A percentile compares a stretch with the other conserved stretches of the same genome.
Evolutionary conservation across 257 asterid species (phyloP).

Genomic region (Eucommia ulmoides): DNA sequence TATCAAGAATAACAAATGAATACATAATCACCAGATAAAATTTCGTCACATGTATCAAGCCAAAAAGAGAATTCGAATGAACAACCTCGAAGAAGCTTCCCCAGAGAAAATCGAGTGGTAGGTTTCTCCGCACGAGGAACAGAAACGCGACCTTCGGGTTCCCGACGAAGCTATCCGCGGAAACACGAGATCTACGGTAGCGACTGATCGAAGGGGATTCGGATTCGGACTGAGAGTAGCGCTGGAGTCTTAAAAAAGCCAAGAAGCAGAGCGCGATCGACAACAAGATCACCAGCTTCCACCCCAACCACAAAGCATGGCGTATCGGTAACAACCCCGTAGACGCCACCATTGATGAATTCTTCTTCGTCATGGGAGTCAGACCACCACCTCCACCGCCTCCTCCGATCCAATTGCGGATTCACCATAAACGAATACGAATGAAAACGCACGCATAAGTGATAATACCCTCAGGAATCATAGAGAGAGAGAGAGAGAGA

Average conservation of each 20-base stretch:
- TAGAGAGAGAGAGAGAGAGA: too few relatives aligned
- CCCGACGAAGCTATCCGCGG: slow-evolving; percentile 28
- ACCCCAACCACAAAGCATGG: slow-evolving; percentile 43
- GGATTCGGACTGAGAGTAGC: slow-evolving; percentile 20
- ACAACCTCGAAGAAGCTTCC: slow-evolving; percentile 75
- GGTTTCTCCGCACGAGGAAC: slow-evolving; percentile 49
- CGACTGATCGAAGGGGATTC: slow-evolving; percentile 15
- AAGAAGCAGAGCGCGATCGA: slow-evolving; percentile 41
- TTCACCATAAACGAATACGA: too few relatives aligned
- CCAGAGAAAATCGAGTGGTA: slow-evolving; percentile 96
- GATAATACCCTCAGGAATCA: too few relatives aligned
- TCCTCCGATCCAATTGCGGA: too few relatives aligned
- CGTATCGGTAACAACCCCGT: slow-evolving; percentile 37
- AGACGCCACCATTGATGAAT: slow-evolving; percentile 32
- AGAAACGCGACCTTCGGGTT: slow-evolving; percentile 74
- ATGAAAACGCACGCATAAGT: too few relatives aligned
- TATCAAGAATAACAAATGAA: too few relatives aligned
- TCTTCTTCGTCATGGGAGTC: slow-evolving; percentile 30
- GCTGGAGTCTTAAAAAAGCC: slow-evolving; percentile 59
- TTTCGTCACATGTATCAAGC: too few relatives aligned
- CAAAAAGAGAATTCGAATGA: background rate
- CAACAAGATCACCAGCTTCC: slow-evolving; percentile 49
- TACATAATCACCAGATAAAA: too few relatives aligned
- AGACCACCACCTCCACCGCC: slow-evolving; percentile 25
- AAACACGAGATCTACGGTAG: slow-evolving; percentile 29